These are phyloP conservation scores for Ophiosphaerella herpotricha DNA, from an alignment of 2,329 filamentous ascomycete genomes.

Conservation along the genomic window DNA sequence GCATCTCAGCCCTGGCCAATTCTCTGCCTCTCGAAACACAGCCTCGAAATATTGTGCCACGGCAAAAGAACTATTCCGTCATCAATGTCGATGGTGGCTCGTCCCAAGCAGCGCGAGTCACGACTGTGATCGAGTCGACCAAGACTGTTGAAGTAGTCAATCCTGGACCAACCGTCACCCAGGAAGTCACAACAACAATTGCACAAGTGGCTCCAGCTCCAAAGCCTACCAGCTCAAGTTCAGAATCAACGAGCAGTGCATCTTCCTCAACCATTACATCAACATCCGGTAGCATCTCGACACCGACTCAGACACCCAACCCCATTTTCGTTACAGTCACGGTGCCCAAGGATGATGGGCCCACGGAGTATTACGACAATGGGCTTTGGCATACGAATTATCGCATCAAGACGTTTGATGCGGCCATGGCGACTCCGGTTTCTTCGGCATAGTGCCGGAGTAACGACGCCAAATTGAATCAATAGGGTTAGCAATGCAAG, in stretches of 20 bases:
- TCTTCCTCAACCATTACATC: slow-evolving; percentile 6
- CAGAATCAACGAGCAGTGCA: slow-evolving; percentile 14
- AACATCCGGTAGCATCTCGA: slow-evolving; percentile 13
- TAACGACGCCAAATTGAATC: neutral
- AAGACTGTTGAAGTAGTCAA: slow-evolving; percentile 33
- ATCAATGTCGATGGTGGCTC: slow-evolving; percentile 48
- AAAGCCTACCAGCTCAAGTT: slow-evolving; percentile 15
- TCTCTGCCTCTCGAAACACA: slow-evolving; percentile 35
- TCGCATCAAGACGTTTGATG: slow-evolving; percentile 39
- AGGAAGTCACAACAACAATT: slow-evolving; percentile 29
- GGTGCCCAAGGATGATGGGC: slow-evolving; percentile 26
- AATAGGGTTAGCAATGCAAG: slow-evolving; percentile 6
- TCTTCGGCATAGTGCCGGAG: slow-evolving; percentile 5
- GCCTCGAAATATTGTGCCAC: slow-evolving; percentile 20
- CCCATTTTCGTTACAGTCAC: slow-evolving; percentile 38
- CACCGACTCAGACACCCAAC: slow-evolving; percentile 20
- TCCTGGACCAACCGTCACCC: slow-evolving; percentile 27
- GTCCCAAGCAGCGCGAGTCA: slow-evolving; percentile 21
- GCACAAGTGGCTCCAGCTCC: slow-evolving; percentile 14
- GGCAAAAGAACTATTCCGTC: slow-evolving; percentile 43
- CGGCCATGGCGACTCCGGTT: slow-evolving; percentile 8
- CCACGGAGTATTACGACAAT: slow-evolving; percentile 50
- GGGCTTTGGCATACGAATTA: slow-evolving; percentile 54
- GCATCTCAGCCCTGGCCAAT: slow-evolving; percentile 26
- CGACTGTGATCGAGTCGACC: slow-evolving; percentile 29